Conservation (phyloP, 257 asterid genomes). For the Vinca minor region DNA sequence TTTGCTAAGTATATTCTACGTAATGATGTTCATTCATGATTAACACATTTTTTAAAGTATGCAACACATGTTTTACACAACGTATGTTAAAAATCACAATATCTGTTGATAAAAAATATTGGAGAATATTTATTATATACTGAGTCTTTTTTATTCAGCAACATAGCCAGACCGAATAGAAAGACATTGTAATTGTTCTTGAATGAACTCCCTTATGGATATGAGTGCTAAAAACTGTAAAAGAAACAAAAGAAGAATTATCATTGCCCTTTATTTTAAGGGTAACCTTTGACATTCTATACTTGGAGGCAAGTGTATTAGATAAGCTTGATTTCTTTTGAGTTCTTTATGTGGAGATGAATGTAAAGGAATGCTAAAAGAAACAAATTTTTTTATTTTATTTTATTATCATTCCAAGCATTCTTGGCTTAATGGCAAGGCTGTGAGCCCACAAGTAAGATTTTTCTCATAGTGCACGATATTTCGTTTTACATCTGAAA, state of each 20-base stretch:
- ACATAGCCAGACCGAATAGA: too few species aligned
- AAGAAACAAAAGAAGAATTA: background rate
- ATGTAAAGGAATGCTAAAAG: background rate
- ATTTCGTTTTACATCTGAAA: too few species aligned
- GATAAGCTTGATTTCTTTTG: background rate
- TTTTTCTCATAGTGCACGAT: too few species aligned
- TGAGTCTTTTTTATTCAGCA: too few species aligned
- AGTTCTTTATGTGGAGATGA: conserved; percentile 1
- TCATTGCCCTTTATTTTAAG: background rate
- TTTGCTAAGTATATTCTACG: too few species aligned
- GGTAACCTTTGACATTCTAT: background rate
- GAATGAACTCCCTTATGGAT: background rate
- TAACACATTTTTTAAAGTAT: too few species aligned
- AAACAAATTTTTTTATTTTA: background rate
- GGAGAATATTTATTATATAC: too few species aligned
- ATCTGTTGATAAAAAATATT: too few species aligned
- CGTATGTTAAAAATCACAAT: too few species aligned
- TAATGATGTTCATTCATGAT: too few species aligned
- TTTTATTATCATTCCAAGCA: too few species aligned
- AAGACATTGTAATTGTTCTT: background rate
- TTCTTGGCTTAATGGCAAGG: conserved; percentile 7
- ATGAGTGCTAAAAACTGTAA: conserved; percentile 2
- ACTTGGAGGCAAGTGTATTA: background rate
- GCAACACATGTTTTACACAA: too few species aligned
- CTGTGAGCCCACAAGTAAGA: conserved; percentile 4